These are phyloP conservation scores for Porphyrellus cyaneotinctus DNA, from an alignment of 768 basidiomycete genomes.

Conservation along the genomic window DNA sequence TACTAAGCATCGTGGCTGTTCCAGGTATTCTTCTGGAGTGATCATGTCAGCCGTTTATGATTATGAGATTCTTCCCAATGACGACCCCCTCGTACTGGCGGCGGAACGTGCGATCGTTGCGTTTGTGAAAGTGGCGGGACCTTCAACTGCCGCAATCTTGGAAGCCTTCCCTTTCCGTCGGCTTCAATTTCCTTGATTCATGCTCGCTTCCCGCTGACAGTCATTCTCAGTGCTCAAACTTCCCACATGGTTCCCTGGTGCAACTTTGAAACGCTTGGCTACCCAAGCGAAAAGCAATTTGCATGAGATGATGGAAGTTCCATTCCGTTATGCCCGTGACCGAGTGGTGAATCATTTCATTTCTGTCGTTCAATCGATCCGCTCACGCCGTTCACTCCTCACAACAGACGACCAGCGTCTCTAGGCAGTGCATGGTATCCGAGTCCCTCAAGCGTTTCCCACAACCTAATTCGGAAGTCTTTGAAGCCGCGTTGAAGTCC, in stretches of 20 bases:
- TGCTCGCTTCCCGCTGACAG: slow-evolving; percentile 9
- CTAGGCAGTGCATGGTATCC: slow-evolving; percentile 28
- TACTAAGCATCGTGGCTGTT: not conserved
- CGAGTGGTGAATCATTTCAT: slow-evolving; percentile 17
- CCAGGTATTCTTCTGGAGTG: slow-evolving; percentile 31
- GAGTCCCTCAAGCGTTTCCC: slow-evolving; percentile 25
- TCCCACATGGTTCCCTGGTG: slow-evolving; percentile 36
- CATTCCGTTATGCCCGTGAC: slow-evolving; percentile 28
- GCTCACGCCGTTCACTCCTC: not conserved
- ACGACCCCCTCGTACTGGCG: slow-evolving; percentile 27
- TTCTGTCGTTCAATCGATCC: not conserved
- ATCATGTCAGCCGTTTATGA: slow-evolving; percentile 34
- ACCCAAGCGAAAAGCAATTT: slow-evolving; percentile 27
- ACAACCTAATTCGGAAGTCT: slow-evolving; percentile 15
- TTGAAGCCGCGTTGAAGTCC: slow-evolving; percentile 28
- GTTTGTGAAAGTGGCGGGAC: slow-evolving; percentile 24
- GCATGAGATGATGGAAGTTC: slow-evolving; percentile 27
- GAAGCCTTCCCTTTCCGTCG: slow-evolving; percentile 32
- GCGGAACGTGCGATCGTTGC: slow-evolving; percentile 29
- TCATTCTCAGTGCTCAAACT: slow-evolving; percentile 26
- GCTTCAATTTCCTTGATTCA: slow-evolving; percentile 12
- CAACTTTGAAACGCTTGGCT: slow-evolving; percentile 30
- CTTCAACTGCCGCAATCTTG: slow-evolving; percentile 24
- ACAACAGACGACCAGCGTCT: slow-evolving; percentile 19
- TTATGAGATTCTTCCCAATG: slow-evolving; percentile 27